Conservation (phyloP, 2,329 filamentous ascomycete genomes). For the Xylaria sp. region DNA sequence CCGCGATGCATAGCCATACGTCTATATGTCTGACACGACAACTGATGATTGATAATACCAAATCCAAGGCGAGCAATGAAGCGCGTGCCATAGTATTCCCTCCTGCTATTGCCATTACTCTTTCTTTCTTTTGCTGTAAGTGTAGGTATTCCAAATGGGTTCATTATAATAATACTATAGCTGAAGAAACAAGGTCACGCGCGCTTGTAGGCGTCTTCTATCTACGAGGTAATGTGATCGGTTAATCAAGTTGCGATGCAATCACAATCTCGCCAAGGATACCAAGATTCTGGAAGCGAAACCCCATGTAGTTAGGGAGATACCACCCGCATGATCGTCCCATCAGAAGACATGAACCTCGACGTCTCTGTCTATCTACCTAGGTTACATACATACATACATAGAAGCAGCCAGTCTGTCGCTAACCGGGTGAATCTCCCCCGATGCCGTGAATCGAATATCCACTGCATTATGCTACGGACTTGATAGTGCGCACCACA, state of each 20-base stretch:
- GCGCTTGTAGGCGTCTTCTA: neutral
- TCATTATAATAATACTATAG: neutral
- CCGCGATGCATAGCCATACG: too few relatives aligned
- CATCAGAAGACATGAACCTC: neutral
- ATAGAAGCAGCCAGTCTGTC: too few relatives aligned
- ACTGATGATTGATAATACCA: neutral
- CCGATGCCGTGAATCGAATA: neutral
- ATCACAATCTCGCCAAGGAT: neutral
- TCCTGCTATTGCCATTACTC: neutral
- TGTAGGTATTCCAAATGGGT: neutral
- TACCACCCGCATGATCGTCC: neutral
- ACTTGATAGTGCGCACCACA: neutral
- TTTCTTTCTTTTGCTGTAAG: neutral
- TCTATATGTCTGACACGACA: neutral
- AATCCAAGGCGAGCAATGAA: neutral
- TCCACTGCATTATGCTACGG: neutral
- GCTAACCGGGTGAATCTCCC: too few relatives aligned
- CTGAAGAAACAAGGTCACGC: neutral
- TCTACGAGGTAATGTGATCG: neutral
- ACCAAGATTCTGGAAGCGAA: constrained; percentile 1
- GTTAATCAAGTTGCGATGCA: neutral
- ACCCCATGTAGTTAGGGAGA: neutral
- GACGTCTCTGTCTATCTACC: too few relatives aligned
- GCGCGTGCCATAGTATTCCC: neutral
- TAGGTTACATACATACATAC: too few relatives aligned